Evolutionary conservation across 768 basidiomycete genomes (phyloP), one percentile per base, ranked within the genome.

Genomic region (Suillus lakei): DNA sequence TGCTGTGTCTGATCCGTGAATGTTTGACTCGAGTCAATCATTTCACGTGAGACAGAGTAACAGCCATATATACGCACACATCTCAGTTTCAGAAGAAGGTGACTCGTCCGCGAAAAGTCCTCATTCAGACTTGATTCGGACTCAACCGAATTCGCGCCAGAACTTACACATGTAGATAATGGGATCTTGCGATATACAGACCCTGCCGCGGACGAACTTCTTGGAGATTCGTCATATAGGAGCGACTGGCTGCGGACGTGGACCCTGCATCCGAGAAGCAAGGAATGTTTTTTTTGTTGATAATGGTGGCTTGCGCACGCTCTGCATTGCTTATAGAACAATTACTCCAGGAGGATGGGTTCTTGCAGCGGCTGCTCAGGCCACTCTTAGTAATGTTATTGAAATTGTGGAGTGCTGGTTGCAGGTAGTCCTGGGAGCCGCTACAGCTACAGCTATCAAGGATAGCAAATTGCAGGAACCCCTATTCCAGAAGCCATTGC

Each of bases 41-140:
- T 48, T 7, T 4, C n/a, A 46, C n/a, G n/a, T 10, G 13, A 28
- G 6, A 50, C 50, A 50, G 26, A 50, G 13, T 28, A 18, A 30
- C 28, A 5, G 28, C 9, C 4, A 53, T n/a, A n/a, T n/a, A n/a
- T 18, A 53, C 16, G 28, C 9, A 53, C 16, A 4, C 90, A 30
- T 77, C 81, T 98, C 68, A 75, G 81, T 15, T 90, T 5, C 89
- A 3, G 96, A 98, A 74, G 95, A 97, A 70, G 96, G 98, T 3
- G 50, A 38, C 10, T 38, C 74, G 74, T 97, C 60, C 50, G 50
- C 50, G 93, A 96, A 71, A 90, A 91, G 64, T 88, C 92, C 0
- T 84, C 89, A 1, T 99, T 98, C 78, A 82, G 89, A 66, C 85
- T 98, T 64, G 96, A 98, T 73, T 94, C 92, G 1, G 97, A 99